Base-by-base conservation (phyloP, 371 early-diverging fungal genomes). In the Mortierella sp. region DNA sequence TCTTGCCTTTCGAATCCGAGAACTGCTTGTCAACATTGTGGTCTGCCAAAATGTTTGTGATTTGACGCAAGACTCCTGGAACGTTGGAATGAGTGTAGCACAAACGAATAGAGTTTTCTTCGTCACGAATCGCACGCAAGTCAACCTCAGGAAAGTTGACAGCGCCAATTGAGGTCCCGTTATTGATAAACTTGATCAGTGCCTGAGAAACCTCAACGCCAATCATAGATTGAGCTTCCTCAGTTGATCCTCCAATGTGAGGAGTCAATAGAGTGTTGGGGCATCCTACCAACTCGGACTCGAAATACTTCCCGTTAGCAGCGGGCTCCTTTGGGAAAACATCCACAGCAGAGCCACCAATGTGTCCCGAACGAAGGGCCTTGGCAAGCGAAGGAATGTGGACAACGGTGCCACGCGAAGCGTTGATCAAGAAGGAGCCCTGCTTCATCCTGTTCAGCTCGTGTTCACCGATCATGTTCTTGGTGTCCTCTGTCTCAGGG, bases 11-110 rank as follows among this genome's bases (percentile, higher is more conserved):
- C 17, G 96, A 94, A 78, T 99, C 98, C 54, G 95, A 96, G 71
- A 94, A 93, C 86, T 99, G 98, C 88, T 97, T 97, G 83, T 97
- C 97, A 65, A 99, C 97, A 76, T 99, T 98, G 83, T 92, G 97
- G 42, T 95, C 92, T 19, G 93, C 91, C 66, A 99, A 88, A 72
- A 97, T 92, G 73, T 94, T 93, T 86, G 97, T 99, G 87, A 99
- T 95, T 83, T 95, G 90, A 87, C 88, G 89, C 63, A 98, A 86
- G 35, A 98, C 98, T 81, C 99, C 99, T 37, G 99, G 99, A 19
- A 99, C 97, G 83, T 99, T 99, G 61, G 93, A 92, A 85, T 99
- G 99, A 32, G 90, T 90, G 83, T 97, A 95, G 70, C 96, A 86
- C 22, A 99, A 86, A 77, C 99, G 94, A 53, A 95, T 90, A 19